A percentile compares a stretch with the other conserved stretches of the same genome.
Conservation (phyloP, 140 eudicot species). For the Stevia rebaudiana region DNA sequence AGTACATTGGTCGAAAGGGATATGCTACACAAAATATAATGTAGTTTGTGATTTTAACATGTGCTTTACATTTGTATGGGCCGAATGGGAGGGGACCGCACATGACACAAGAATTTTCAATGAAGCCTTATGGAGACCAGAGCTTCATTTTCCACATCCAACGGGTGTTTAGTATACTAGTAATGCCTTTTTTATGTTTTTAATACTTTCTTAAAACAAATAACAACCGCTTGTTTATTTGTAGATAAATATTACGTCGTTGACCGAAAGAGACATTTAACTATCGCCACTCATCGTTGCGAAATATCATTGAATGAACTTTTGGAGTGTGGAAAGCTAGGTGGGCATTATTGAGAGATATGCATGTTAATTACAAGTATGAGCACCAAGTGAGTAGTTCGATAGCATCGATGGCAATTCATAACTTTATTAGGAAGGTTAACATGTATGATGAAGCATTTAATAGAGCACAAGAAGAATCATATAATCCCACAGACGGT, state of each 20-base stretch:
- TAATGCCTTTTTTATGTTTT: background rate
- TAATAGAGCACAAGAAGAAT: background rate
- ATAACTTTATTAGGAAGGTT: too few species aligned
- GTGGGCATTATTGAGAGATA: too few species aligned
- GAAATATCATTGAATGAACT: background rate
- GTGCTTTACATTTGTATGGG: too few species aligned
- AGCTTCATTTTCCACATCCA: slow-evolving; percentile 3
- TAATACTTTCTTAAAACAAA: background rate
- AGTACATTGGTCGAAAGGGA: background rate
- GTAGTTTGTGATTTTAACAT: background rate
- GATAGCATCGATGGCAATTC: too few species aligned
- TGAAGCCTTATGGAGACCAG: background rate
- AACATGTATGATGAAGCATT: background rate
- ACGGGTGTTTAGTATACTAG: background rate
- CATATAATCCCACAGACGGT: background rate
- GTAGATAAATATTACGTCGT: slow-evolving; percentile 3
- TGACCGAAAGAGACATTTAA: background rate
- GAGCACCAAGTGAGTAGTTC: background rate
- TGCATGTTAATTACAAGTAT: too few species aligned
- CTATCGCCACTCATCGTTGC: background rate
- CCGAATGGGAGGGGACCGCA: too few species aligned
- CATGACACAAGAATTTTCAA: background rate
- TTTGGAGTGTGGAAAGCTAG: background rate
- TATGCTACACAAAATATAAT: background rate
- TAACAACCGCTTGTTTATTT: background rate